phyloP scores from a whole-genome alignment of 495 filamentous ascomycete genomes.

The Baudoinia panamericana region DNA sequence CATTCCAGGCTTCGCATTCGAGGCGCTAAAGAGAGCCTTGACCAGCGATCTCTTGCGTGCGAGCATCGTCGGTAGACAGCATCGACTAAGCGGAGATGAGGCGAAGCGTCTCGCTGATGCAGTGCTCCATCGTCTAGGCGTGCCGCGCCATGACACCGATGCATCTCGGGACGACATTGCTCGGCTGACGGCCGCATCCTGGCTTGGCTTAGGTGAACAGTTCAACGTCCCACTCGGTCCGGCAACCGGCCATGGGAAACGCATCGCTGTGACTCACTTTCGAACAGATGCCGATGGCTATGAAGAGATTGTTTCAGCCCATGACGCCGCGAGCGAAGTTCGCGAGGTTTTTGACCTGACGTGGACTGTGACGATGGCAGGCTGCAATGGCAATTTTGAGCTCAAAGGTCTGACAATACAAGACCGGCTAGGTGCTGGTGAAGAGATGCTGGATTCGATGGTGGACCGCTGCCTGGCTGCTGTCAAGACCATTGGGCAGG shows the following conservation, averaged over 20 bases:
- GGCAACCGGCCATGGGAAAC: constrained; percentile 18
- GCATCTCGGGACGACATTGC: constrained; percentile 20
- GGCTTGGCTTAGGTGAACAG: constrained; percentile 25
- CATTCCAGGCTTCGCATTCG: constrained; percentile 13
- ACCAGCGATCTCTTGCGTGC: constrained; percentile 29
- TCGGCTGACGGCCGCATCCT: constrained; percentile 24
- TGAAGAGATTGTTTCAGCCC: constrained; percentile 27
- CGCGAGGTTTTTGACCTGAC: constrained; percentile 26
- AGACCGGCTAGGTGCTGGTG: neutral
- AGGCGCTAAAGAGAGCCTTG: constrained; percentile 27
- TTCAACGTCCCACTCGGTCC: constrained; percentile 24
- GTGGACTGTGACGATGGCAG: constrained; percentile 21
- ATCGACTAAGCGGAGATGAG: constrained; percentile 28
- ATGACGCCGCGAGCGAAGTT: constrained; percentile 19
- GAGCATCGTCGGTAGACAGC: constrained; percentile 22
- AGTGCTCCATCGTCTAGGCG: constrained; percentile 21
- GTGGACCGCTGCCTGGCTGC: neutral
- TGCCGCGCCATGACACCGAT: constrained; percentile 8
- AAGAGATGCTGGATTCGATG: constrained; percentile 8
- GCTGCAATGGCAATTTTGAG: constrained; percentile 23
- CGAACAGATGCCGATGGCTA: constrained; percentile 28
- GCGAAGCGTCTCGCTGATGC: constrained; percentile 28
- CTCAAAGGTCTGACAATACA: constrained; percentile 23
- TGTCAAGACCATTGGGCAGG: neutral
- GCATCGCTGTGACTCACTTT: constrained; percentile 25